Base-by-base conservation (phyloP, 768 basidiomycete species). In the Psilocybe subaeruginosa region DNA sequence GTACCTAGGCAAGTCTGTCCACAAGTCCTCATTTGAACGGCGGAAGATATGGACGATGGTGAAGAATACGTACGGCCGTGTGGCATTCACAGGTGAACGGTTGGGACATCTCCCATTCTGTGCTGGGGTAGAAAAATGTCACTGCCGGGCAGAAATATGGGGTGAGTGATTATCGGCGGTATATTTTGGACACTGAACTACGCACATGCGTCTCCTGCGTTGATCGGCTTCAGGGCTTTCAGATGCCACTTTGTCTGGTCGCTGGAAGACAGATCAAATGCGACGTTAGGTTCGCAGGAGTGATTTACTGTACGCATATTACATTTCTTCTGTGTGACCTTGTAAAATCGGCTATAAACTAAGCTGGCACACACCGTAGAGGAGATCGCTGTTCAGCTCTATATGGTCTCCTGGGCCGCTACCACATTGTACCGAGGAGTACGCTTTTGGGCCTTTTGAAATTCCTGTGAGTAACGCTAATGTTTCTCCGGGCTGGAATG, bases 51-150 rank as follows among this genome's bases (percentile, higher is more conserved):
- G 30, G 33, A 45, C 41, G 41, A 35, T 35, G 27, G 37, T 17
- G 16, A 16, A 45, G 35, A 47, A 30, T 3, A 68, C 76, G 54
- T 64, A 82, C 82, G 54, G 66, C 56, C 2, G 78, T 69, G 14
- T 76, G 77, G 70, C 88, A 89, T 41, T 72, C 60, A 70, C 87
- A 89, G 11, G 76, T 71, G 68, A 89, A 89, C 0, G 82, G 78
- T 66, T 85, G 85, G 17, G 79, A 85, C 86, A 89, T 88, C 49
- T 85, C 80, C 87, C 87, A 89, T 67, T 89, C 87, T 14, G 85
- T 89, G 66, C 81, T 83, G 16, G 87, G 88, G 69, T 89, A 88
- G 69, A 88, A 89, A 68, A 82, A 88, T 2, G 82, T 84, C 57
- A 88, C 77, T 73, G 69, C 33, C 27, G 16, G 14, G n/a, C 11